Percentiles rank a stretch among this genome's conserved stretches.
Evolutionary conservation across 1,284 basidiomycete genomes (phyloP).

Genomic region (Cryptococcus sp.): DNA sequence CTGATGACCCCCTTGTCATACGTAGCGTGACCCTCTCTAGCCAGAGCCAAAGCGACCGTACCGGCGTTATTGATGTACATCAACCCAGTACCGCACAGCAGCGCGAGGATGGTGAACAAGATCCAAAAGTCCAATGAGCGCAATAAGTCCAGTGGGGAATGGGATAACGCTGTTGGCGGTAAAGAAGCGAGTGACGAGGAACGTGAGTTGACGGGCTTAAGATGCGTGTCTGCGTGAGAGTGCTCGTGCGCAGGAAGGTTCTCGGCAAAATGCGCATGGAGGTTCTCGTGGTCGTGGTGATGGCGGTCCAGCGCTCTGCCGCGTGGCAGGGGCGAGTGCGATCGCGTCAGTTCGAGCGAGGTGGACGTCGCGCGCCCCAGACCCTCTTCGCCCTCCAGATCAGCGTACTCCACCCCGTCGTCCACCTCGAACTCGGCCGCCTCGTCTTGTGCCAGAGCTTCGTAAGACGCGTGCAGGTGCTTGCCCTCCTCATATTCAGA

Average conservation of each 20-base stretch:
- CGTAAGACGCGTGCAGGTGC: slow-evolving; percentile 26
- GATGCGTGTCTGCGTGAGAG: slow-evolving; percentile 6
- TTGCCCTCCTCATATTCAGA: not conserved
- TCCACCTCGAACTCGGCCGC: slow-evolving; percentile 5
- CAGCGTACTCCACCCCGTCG: slow-evolving; percentile 3
- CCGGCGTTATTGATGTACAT: slow-evolving; percentile 97
- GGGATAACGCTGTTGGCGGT: slow-evolving; percentile 27
- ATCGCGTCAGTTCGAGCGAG: slow-evolving; percentile 37
- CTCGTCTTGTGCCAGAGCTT: not conserved
- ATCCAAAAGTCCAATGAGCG: slow-evolving; percentile 70
- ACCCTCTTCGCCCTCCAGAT: slow-evolving; percentile 24
- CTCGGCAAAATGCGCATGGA: slow-evolving; percentile 20
- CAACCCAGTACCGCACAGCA: slow-evolving; percentile 80
- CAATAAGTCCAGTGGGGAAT: slow-evolving; percentile 33
- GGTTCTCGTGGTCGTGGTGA: not conserved
- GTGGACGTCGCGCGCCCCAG: slow-evolving; percentile 11
- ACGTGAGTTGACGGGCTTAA: slow-evolving; percentile 3
- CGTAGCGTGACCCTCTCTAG: slow-evolving; percentile 63
- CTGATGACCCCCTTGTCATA: slow-evolving; percentile 69
- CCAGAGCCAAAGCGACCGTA: slow-evolving; percentile 84
- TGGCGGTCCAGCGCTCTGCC: slow-evolving; percentile 6
- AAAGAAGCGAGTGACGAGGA: slow-evolving; percentile 28
- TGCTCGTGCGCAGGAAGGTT: slow-evolving; percentile 3
- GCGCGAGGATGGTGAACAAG: slow-evolving; percentile 67
- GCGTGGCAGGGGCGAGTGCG: slow-evolving; percentile 25